Evolutionary conservation across 1,284 basidiomycete species (phyloP), one percentile per base, ranked within the genome.

Genomic region (Phaffia rhodozyma): DNA sequence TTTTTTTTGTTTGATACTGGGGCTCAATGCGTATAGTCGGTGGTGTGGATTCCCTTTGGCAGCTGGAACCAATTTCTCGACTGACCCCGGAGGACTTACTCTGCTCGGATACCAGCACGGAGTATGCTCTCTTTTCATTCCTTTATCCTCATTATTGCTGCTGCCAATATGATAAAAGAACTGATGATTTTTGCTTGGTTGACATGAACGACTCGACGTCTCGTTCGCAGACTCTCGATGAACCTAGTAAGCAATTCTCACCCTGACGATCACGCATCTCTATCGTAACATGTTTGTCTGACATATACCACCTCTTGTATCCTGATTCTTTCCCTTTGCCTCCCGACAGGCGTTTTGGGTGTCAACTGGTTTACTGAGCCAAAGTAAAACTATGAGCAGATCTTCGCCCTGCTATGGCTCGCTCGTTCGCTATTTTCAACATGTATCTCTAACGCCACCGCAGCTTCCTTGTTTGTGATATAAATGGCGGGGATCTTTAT

Each of bases 51-150:
- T 76, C 51, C 75, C 76, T n/a, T 65, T 77, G 30, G 58, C 67
- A 30, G 73, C 74, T 13, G 76, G 76, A 11, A 76, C 76, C 65
- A 73, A 77, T 67, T 75, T 77, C 61, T 69, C 72, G 16, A 72
- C 74, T 2, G 57, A 53, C 52, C 13, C 25, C 23, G 13, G 49
- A 3, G 60, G 74, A 71, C 69, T 75, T n/a, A 72, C 74, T 25
- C 71, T 77, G 0, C 68, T 76, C n/a, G 76, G 76, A 3, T 77
- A 77, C 61, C 76, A 77, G 66, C 76, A 77, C 69, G 72, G 62
- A 23, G 58, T 38, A 29, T 23, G 50, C 30, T 51, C 38, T 34
- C 50, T 23, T 60, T 16, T 60, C 29, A 6, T 7, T 27, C 58
- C 32, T n/a, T 23, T 20, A 34, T 32, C n/a, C 7, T 16, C 7